A percentile compares a stretch with the other conserved stretches of the same genome.
Conservation (phyloP, 257 asterid genomes). For the Ehretia macrophylla region DNA sequence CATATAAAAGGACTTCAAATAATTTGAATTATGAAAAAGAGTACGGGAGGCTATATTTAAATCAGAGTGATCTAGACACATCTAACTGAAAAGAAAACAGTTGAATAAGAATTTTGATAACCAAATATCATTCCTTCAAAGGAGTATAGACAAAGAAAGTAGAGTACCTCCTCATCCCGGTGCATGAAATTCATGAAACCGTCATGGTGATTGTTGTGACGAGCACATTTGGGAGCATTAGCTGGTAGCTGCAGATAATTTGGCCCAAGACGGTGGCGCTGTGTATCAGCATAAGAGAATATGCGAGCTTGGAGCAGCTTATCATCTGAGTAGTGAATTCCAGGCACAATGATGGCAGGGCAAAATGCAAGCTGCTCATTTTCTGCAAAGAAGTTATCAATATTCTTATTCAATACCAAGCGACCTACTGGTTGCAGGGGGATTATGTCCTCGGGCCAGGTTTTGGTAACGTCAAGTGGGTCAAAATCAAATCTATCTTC, state of each 20-base stretch:
- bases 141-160: neutral
- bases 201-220: conserved; percentile 47
- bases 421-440: conserved; percentile 98
- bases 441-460: conserved; percentile 90
- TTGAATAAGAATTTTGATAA: no score
- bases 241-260: conserved; percentile 50
- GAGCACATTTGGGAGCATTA: conserved; percentile 49
- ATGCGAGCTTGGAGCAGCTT: conserved; percentile 45
- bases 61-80: no score
- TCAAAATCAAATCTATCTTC: conserved; percentile 88
- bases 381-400: conserved; percentile 66
- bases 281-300: conserved; percentile 44
- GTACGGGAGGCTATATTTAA: no score
- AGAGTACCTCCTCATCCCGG: conserved; percentile 27
- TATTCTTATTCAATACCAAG: conserved; percentile 82
- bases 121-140: no score
- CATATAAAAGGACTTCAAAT: no score
- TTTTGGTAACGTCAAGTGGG: conserved; percentile 87
- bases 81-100: no score
- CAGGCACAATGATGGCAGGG: conserved; percentile 48
- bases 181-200: conserved; percentile 51
- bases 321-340: conserved; percentile 41
- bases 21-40: no score
- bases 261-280: conserved; percentile 52
- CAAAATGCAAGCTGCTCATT: conserved; percentile 50